Evolutionary conservation across 441 rosid genomes (phyloP).

Genomic region (Rhodomyrtus psidioides): DNA sequence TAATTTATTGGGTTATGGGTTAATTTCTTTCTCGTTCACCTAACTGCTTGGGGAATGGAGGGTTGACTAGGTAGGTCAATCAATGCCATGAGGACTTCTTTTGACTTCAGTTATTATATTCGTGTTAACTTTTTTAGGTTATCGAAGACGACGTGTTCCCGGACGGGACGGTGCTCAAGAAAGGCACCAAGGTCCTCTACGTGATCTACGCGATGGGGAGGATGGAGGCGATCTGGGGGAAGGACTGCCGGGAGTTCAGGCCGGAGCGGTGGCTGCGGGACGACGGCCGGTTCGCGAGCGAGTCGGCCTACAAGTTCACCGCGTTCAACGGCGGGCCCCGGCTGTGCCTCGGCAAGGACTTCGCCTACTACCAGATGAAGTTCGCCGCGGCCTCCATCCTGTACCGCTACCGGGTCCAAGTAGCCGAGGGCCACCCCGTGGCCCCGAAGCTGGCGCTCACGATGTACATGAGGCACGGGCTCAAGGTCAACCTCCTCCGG

Average conservation of each 20-base stretch:
- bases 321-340: conserved; percentile 92
- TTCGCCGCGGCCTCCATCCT: conserved; percentile 62
- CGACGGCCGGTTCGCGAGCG: conserved; percentile 64
- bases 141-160: conserved; percentile 76
- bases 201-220: conserved; percentile 88
- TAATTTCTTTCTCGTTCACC: conserved; percentile 20
- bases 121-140: conserved; percentile 24
- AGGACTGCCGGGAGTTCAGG: conserved; percentile 65
- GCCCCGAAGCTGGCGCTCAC: conserved; percentile 78
- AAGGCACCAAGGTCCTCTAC: conserved; percentile 81
- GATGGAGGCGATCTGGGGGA: conserved; percentile 93
- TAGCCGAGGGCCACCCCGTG: conserved; percentile 47
- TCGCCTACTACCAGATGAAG: conserved; percentile 92
- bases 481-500: conserved; percentile 46
- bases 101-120: neutral
- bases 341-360: conserved; percentile 80
- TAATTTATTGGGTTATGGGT: neutral
- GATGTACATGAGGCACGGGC: conserved; percentile 90
- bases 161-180: conserved; percentile 69
- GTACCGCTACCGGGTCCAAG: conserved; percentile 44
- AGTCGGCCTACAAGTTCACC: conserved; percentile 83
- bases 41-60: neutral
- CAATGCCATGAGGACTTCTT: neutral
- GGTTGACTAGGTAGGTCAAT: neutral
- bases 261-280: conserved; percentile 93